Percentiles rank a stretch among this genome's conserved stretches.
Evolutionary conservation across 345 rosid genomes (phyloP).

Genomic region (Citrus mangshanensis): DNA sequence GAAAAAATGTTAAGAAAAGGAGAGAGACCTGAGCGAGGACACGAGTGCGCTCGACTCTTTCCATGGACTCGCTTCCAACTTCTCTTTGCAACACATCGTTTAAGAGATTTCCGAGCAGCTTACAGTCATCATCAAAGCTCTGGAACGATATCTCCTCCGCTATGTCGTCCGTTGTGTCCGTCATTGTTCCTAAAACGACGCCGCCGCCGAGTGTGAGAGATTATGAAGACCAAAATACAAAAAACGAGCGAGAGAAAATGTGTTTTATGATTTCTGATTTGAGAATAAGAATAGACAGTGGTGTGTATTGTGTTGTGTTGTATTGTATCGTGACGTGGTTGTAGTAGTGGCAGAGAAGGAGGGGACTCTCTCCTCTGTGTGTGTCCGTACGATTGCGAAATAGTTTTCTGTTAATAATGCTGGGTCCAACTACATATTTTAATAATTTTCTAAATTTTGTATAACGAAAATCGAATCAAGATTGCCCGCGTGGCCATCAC

Average conservation of each 20-base stretch:
- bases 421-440: not conserved
- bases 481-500: not conserved
- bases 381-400: not conserved
- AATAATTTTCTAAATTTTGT: not conserved
- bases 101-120: constrained; percentile 79
- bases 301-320: not conserved
- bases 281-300: not conserved
- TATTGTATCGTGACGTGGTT: not conserved
- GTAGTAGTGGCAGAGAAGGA: constrained; percentile 10
- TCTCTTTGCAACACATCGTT: constrained; percentile 85
- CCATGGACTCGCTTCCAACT: constrained; percentile 63
- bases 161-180: constrained; percentile 94
- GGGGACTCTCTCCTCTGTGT: not conserved
- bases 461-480: not conserved
- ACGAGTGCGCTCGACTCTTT: constrained; percentile 65
- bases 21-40: constrained; percentile 72
- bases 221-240: not conserved
- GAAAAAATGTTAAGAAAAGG: not conserved
- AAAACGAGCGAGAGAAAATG: not conserved
- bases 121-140: constrained; percentile 90
- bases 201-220: not conserved
- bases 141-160: constrained; percentile 94
- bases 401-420: not conserved
- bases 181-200: constrained; percentile 42
- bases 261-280: not conserved